phyloP scores from a whole-genome alignment of 1,284 basidiomycete species.

The Cutaneotrichosporon dermatis region DNA sequence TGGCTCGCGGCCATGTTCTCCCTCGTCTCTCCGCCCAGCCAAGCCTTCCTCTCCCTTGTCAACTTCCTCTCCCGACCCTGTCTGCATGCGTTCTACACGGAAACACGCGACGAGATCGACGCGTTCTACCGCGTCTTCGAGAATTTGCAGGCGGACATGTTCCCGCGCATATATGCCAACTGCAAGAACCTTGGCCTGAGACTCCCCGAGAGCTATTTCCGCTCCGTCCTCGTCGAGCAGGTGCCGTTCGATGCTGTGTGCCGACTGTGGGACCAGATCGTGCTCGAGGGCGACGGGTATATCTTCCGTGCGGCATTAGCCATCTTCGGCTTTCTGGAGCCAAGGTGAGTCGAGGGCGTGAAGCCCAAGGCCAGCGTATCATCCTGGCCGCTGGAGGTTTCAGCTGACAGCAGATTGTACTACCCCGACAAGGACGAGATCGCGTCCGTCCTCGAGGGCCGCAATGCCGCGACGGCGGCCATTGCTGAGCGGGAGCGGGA shows the following conservation, averaged over 20 bases:
- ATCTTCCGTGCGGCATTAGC: conserved; percentile 77
- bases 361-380: not conserved
- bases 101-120: conserved; percentile 74
- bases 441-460: conserved; percentile 71
- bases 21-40: conserved; percentile 69
- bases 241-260: conserved; percentile 82
- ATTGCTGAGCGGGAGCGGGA: conserved; percentile 52
- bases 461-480: conserved; percentile 41
- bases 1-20: conserved; percentile 80
- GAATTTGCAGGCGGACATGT: conserved; percentile 50
- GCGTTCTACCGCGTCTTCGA: conserved; percentile 50
- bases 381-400: not conserved
- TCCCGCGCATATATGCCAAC: conserved; percentile 96
- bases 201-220: conserved; percentile 59
- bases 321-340: conserved; percentile 78
- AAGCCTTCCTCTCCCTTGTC: conserved; percentile 78
- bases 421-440: conserved; percentile 58
- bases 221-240: conserved; percentile 78
- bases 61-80: conserved; percentile 85
- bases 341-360: conserved; percentile 51
- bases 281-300: conserved; percentile 49
- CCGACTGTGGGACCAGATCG: conserved; percentile 70
- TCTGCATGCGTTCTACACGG: conserved; percentile 78
- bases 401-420: conserved; percentile 31
- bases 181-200: conserved; percentile 67